Conservation (phyloP, 352 stramenopile genomes). For the Pythium sp. region DNA sequence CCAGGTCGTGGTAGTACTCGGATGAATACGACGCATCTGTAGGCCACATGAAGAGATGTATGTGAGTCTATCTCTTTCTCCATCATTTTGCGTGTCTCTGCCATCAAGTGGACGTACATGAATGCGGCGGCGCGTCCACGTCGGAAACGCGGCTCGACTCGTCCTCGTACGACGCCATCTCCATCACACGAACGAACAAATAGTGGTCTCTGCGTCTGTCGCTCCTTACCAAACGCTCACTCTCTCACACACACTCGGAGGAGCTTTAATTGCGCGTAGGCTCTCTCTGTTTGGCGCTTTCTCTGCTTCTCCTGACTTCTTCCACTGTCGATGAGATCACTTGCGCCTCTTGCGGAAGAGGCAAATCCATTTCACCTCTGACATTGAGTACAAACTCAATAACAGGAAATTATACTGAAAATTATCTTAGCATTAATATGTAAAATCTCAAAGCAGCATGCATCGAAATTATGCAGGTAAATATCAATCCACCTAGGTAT, state of each 20-base stretch:
- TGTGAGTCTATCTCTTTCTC: no score
- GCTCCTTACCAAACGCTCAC: neutral
- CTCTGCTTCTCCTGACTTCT: neutral
- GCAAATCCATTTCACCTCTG: neutral
- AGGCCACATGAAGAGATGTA: neutral
- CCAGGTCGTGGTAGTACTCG: conserved; percentile 38
- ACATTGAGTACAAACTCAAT: no score
- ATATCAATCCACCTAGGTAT: no score
- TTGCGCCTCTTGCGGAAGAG: conserved; percentile 3
- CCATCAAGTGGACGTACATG: conserved; percentile 2
- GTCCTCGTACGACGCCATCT: conserved; percentile 10
- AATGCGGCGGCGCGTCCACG: conserved; percentile 15
- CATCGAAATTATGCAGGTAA: no score
- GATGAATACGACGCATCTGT: conserved; percentile 23
- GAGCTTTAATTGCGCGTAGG: no score
- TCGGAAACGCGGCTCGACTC: conserved; percentile 5
- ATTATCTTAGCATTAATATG: no score
- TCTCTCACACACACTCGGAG: neutral
- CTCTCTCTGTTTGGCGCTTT: neutral
- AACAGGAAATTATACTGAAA: no score
- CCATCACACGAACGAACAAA: neutral
- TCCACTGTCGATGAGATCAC: neutral
- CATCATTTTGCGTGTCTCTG: neutral
- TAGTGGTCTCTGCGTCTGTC: neutral
- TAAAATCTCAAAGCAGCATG: no score